A percentile compares a stretch with the other conserved stretches of the same genome.
Evolutionary conservation across 768 basidiomycete genomes (phyloP).

Genomic region (Boletus eberwhitei): DNA sequence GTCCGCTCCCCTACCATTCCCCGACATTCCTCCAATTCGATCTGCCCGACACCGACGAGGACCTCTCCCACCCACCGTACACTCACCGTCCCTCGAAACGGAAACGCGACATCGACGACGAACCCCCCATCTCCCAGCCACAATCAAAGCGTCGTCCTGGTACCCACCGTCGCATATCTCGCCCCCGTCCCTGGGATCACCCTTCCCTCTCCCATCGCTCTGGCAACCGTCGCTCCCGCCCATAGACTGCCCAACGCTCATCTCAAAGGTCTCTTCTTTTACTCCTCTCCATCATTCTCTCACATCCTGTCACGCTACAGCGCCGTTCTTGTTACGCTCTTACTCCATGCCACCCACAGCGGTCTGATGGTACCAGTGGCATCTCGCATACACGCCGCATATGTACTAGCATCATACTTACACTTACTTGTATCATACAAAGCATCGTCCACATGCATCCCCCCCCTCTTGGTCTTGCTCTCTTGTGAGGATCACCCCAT

Average conservation of each 20-base stretch:
- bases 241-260: conserved; percentile 4
- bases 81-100: conserved; percentile 53
- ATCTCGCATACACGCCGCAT: conserved; percentile 18
- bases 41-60: conserved; percentile 63
- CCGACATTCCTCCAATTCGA: conserved; percentile 69
- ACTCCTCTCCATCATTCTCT: conserved; percentile 6
- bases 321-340: conserved; percentile 5
- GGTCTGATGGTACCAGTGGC: conserved; percentile 6
- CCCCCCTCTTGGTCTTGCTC: background rate
- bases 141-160: conserved; percentile 26
- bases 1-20: conserved; percentile 66
- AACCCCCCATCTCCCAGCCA: conserved; percentile 14
- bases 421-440: conserved; percentile 25
- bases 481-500: conserved; percentile 14
- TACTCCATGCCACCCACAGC: conserved; percentile 4
- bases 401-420: conserved; percentile 28
- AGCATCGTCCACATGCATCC: conserved; percentile 12
- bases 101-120: conserved; percentile 37
- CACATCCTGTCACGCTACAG: conserved; percentile 14
- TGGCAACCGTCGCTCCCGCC: conserved; percentile 18
- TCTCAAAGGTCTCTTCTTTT: conserved; percentile 4
- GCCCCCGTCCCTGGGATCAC: conserved; percentile 10
- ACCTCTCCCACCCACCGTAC: conserved; percentile 69
- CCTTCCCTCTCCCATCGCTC: conserved; percentile 12
- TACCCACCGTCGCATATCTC: conserved; percentile 19